Percentiles rank a stretch among this genome's conserved stretches.
Evolutionary conservation across 2,329 filamentous ascomycete genomes (phyloP).

Genomic region (Ophiocordyceps polyrhachis-furcata): DNA sequence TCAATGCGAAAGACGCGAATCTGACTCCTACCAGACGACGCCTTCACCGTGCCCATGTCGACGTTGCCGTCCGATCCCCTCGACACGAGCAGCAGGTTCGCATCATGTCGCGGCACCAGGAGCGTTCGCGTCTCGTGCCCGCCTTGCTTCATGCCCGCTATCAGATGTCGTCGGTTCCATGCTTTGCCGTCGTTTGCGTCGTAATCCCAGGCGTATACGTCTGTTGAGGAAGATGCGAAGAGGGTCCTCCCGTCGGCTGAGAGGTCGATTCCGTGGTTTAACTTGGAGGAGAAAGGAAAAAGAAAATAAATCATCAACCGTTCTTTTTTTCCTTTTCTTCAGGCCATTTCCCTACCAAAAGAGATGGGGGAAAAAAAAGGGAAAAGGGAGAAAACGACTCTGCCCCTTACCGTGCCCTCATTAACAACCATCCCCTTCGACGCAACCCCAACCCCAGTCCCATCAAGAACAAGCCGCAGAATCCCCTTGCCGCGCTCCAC

Average conservation of each 20-base stretch:
- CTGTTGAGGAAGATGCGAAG: slow-evolving; percentile 29
- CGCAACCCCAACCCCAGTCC: slow-evolving; percentile 11
- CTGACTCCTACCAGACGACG: slow-evolving; percentile 36
- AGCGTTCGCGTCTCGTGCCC: slow-evolving; percentile 47
- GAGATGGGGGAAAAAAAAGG: too few relatives aligned
- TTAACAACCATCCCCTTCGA: slow-evolving; percentile 6
- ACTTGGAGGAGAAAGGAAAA: too few relatives aligned
- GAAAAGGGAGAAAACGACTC: too few relatives aligned
- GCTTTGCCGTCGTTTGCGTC: slow-evolving; percentile 28
- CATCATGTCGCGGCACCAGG: slow-evolving; percentile 30
- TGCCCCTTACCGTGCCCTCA: neutral
- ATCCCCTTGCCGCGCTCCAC: slow-evolving; percentile 14
- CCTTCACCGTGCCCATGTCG: slow-evolving; percentile 26
- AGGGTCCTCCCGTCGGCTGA: slow-evolving; percentile 25
- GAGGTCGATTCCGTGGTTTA: slow-evolving; percentile 31
- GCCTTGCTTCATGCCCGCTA: slow-evolving; percentile 35
- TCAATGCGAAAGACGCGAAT: slow-evolving; percentile 30
- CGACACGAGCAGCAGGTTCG: slow-evolving; percentile 39
- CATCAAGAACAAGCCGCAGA: slow-evolving; percentile 13
- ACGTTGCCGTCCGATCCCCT: slow-evolving; percentile 41
- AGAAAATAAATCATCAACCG: neutral
- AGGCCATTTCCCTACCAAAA: too few relatives aligned
- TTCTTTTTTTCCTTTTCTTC: neutral
- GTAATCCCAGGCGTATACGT: slow-evolving; percentile 43
- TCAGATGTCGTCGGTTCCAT: slow-evolving; percentile 23